A percentile compares a stretch with the other conserved stretches of the same genome.
Conservation (phyloP, 768 basidiomycete species). For the Psilocybe sp. region DNA sequence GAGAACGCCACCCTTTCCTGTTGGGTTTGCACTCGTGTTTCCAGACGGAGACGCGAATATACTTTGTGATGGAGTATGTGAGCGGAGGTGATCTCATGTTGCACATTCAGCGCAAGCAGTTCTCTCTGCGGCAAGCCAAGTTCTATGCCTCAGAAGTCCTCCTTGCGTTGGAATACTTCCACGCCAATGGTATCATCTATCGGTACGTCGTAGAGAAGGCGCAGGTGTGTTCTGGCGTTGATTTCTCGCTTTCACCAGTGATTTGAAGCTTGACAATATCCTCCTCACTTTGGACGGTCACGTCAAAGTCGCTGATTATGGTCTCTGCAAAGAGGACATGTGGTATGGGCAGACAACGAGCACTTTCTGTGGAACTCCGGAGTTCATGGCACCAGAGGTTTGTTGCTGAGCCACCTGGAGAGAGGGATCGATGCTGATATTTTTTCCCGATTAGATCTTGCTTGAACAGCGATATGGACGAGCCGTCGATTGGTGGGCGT, state of each 20-base stretch:
- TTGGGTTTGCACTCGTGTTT: slow-evolving; percentile 98
- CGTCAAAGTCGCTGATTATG: slow-evolving; percentile 98
- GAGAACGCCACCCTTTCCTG: slow-evolving; percentile 95
- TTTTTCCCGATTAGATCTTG: slow-evolving; percentile 66
- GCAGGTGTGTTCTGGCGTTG: background rate
- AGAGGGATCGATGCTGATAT: background rate
- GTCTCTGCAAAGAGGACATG: slow-evolving; percentile 99
- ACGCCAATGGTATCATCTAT: slow-evolving; percentile 98
- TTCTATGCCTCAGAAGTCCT: slow-evolving; percentile 98
- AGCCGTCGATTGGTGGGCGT: slow-evolving; percentile 99
- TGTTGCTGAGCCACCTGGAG: slow-evolving; percentile 8
- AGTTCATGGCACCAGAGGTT: slow-evolving; percentile 99
- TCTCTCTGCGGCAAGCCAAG: slow-evolving; percentile 97
- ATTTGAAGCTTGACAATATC: slow-evolving; percentile 98
- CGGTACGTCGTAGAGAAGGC: slow-evolving; percentile 44
- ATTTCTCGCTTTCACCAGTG: slow-evolving; percentile 44
- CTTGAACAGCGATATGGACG: slow-evolving; percentile 99
- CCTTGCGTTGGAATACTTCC: slow-evolving; percentile 96
- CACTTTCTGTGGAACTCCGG: slow-evolving; percentile 99
- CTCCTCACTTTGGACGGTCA: slow-evolving; percentile 95
- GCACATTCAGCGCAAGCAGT: slow-evolving; percentile 98
- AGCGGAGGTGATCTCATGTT: slow-evolving; percentile 99
- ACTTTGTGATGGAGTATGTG: slow-evolving; percentile 99
- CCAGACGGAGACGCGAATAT: slow-evolving; percentile 98
- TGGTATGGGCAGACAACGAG: slow-evolving; percentile 94